Base-by-base conservation (phyloP, 768 basidiomycete species). In the Crucibulum laeve region DNA sequence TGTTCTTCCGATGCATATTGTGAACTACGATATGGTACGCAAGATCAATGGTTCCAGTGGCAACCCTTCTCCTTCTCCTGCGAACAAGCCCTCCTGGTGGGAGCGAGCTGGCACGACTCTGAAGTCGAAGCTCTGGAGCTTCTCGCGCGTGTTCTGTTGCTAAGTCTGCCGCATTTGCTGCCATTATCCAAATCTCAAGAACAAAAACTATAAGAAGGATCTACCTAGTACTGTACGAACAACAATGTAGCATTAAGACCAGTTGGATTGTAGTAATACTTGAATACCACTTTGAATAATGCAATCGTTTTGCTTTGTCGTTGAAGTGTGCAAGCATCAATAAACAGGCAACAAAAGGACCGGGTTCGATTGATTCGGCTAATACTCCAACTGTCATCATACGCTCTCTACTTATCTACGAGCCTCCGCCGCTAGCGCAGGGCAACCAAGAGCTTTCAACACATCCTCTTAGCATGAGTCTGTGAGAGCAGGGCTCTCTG, bases 401-500 rank as follows among this genome's bases (percentile, higher is more conserved):
- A 43, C 35, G 11, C 10, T 42, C 32, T 21, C 30, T 7, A n/a
- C 4, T 23, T 23, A 33, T 18, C 32, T 34, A 22, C 14, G 35
- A 35, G 13, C 13, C 19, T 19, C 19, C 26, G 26, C 18, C 25
- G 33, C 42, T 32, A 30, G 28, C n/a, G n/a, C n/a, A n/a, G n/a
- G n/a, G n/a, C n/a, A n/a, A n/a, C n/a, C n/a, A n/a, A n/a, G n/a
- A n/a, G n/a, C n/a, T n/a, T n/a, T n/a, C n/a, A n/a, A n/a, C n/a
- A 19, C 45, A 45, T 51, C 40, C 45, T 42, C 39, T 48, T 38
- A 54, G 50, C 18, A 65, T 68, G 64, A 59, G 53, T 56, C 47
- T 62, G 52, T 68, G 64, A 70, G 63, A 65, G 61, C 61, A 53
- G 59, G 59, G 56, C 62, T 61, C 58, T 58, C 56, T 35, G 37